These are phyloP conservation scores for Melastoma malabathricum DNA, from an alignment of 345 rosid species.

Conservation along the genomic window DNA sequence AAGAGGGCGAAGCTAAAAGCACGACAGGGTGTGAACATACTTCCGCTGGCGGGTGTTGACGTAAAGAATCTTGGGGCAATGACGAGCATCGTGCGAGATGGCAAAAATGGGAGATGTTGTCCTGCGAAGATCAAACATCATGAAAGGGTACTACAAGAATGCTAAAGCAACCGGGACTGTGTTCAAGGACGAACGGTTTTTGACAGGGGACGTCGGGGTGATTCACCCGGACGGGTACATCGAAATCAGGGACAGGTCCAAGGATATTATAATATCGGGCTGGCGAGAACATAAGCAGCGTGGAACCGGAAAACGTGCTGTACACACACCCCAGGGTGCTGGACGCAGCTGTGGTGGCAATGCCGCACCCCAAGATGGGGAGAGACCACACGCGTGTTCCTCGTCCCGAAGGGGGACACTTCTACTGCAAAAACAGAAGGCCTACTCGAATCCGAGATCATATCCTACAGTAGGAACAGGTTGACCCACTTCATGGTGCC, in stretches of 20 bases:
- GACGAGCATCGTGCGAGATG: conserved; percentile 45
- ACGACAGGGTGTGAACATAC: conserved; percentile 42
- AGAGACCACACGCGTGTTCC: conserved; percentile 46
- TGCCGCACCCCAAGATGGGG: conserved; percentile 51
- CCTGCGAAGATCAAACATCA: conserved; percentile 42
- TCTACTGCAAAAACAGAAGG: conserved; percentile 2
- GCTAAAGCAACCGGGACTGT: conserved; percentile 5
- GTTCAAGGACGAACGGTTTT: conserved; percentile 13
- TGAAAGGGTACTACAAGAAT: conserved; percentile 15
- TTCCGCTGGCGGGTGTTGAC: conserved; percentile 51
- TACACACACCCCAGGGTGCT: conserved; percentile 27
- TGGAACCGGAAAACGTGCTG: conserved; percentile 37
- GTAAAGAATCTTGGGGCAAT: conserved; percentile 38
- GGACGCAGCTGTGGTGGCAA: conserved; percentile 49
- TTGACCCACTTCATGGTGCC: conserved; percentile 44
- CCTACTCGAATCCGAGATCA: conserved; percentile 22
- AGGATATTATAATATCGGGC: conserved; percentile 52
- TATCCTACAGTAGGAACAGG: conserved; percentile 27
- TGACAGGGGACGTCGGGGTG: conserved; percentile 29
- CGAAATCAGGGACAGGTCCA: conserved; percentile 30
- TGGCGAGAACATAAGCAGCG: conserved; percentile 56
- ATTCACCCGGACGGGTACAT: conserved; percentile 32
- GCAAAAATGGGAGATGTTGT: conserved; percentile 58
- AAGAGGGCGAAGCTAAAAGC: conserved; percentile 36
- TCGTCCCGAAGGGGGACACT: conserved; percentile 13